These are phyloP conservation scores for Ophiostoma piceae DNA, from an alignment of 2,329 filamentous ascomycete species.

Conservation along the genomic window DNA sequence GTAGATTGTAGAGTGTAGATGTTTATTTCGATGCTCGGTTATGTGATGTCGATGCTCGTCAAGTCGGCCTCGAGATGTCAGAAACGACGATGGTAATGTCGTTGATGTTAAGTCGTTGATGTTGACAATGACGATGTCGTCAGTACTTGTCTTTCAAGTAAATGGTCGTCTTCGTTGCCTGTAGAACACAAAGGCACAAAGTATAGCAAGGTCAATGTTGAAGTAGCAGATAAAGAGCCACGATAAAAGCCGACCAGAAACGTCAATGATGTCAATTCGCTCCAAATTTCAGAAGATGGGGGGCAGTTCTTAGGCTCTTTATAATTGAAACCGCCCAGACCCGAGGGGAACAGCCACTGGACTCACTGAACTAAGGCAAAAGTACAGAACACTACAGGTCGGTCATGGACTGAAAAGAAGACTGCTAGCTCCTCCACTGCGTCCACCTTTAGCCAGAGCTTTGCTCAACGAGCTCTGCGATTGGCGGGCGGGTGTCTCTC, in stretches of 20 bases:
- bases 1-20: background rate
- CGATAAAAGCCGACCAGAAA: background rate
- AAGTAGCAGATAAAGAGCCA: background rate
- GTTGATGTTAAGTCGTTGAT: too few species aligned
- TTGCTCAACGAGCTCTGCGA: constrained; percentile 1
- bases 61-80: background rate
- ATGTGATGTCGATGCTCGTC: too few species aligned
- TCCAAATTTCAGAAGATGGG: background rate
- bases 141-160: too few species aligned
- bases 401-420: background rate
- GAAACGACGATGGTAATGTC: background rate
- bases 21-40: background rate
- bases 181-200: too few species aligned
- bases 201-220: background rate
- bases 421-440: constrained; percentile 14
- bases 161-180: too few species aligned
- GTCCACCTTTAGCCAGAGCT: background rate
- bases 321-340: constrained; percentile 18
- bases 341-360: background rate
- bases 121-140: too few species aligned
- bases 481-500: constrained; percentile 13
- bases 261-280: constrained; percentile 10
- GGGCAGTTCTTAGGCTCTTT: constrained; percentile 19
- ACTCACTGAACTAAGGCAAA: background rate
- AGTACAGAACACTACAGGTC: background rate